Evolutionary conservation across 1,284 basidiomycete species (phyloP).

Genomic region (Pascua guehoae): DNA sequence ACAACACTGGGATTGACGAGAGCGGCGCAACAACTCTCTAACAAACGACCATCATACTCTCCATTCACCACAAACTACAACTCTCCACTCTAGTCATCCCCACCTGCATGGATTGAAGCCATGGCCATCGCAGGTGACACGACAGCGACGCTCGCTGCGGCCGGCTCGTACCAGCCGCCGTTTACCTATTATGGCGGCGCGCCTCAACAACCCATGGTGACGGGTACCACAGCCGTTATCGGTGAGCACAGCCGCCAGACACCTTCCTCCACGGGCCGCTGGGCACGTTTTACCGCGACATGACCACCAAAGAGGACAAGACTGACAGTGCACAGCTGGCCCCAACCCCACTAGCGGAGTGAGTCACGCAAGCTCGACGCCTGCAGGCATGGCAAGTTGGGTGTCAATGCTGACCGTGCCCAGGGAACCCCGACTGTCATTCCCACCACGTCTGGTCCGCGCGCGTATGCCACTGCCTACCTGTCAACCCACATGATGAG

Average conservation of each 20-base stretch:
- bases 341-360: not conserved
- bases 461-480: slow-evolving; percentile 36
- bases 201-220: not conserved
- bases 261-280: no score
- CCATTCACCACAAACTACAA: no score
- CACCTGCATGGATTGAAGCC: not conserved
- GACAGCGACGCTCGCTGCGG: not conserved
- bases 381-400: no score
- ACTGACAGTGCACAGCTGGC: no score
- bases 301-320: not conserved
- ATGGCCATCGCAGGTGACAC: slow-evolving; percentile 3
- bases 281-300: no score
- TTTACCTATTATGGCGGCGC: not conserved
- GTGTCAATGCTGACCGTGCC: no score
- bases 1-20: no score
- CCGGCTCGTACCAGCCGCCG: slow-evolving; percentile 3
- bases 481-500: slow-evolving; percentile 45
- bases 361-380: not conserved
- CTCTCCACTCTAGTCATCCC: no score
- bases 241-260: not conserved
- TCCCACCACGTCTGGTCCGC: slow-evolving; percentile 6
- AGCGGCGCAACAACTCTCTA: no score
- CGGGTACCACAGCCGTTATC: not conserved
- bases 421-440: not conserved
- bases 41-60: no score